A percentile compares a stretch with the other conserved stretches of the same genome.
phyloP scores from a whole-genome alignment of 371 early-diverging fungal genomes.

The Smittium culicis region DNA sequence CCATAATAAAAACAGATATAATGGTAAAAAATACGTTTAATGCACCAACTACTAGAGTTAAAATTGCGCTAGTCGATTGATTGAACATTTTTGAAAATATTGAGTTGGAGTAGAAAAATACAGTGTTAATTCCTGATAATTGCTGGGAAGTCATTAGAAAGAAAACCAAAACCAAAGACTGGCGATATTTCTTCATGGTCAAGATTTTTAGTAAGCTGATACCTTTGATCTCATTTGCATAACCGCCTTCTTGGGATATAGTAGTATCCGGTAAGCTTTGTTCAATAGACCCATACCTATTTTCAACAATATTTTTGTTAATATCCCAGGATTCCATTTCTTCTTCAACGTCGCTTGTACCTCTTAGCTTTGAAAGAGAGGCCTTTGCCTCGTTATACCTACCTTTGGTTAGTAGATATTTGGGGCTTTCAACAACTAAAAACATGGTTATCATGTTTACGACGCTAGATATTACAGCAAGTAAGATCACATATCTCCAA shows the following conservation, averaged over 20 bases:
- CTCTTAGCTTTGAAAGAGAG: constrained; percentile 43
- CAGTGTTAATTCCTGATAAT: constrained; percentile 86
- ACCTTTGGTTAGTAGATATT: constrained; percentile 41
- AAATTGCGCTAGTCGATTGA: constrained; percentile 40
- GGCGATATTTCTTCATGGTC: constrained; percentile 35
- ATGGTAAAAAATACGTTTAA: constrained; percentile 62
- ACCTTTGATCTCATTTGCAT: neutral
- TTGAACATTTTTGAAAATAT: constrained; percentile 55
- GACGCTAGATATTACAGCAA: constrained; percentile 41
- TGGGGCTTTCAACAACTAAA: constrained; percentile 68
- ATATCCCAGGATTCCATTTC: constrained; percentile 35
- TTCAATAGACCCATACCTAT: neutral
- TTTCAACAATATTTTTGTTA: neutral
- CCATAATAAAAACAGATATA: constrained; percentile 57
- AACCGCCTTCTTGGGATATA: neutral
- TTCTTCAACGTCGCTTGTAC: constrained; percentile 39
- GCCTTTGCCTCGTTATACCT: constrained; percentile 39
- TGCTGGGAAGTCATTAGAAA: constrained; percentile 67
- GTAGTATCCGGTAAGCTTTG: neutral
- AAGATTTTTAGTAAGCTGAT: neutral
- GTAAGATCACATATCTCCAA: constrained; percentile 51
- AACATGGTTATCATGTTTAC: constrained; percentile 47
- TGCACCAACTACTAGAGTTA: constrained; percentile 59
- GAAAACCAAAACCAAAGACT: constrained; percentile 49
- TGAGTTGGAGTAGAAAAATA: constrained; percentile 71